Base-by-base conservation (phyloP, 2,329 filamentous ascomycete species). In the Sporothrix curviconia region DNA sequence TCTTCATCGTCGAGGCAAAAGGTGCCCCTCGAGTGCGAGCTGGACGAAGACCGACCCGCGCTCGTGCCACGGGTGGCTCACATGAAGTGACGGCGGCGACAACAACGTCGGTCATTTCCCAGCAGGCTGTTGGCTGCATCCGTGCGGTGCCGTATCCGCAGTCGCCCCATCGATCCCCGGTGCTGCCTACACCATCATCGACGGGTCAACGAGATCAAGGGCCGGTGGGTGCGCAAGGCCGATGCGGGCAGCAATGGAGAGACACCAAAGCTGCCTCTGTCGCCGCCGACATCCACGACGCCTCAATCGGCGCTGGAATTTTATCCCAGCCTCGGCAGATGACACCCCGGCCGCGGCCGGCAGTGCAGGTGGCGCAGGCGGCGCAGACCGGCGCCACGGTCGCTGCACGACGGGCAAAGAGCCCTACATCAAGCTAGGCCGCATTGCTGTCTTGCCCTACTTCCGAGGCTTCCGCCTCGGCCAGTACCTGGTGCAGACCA, bases 11-110 rank as follows among this genome's bases (percentile, higher is more conserved):
- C 7, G 84, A 86, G 65, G n/a, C 84, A 87, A 65, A 64, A 70
- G 0, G 74, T 83, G 14, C 76, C 80, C 0, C 70, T 83, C 1
- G 83, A 87, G 37, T 82, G 84, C 62, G 92, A 97, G 70, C 79
- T 90, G 63, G 92, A 96, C 74, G 74, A 78, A 1, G 90, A 96
- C 68, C n/a, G 92, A 97, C 69, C 64, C 79, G 1, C 81, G 89
- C 36, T 86, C 84, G 64, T 92, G 86, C 73, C 91, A 96, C 71
- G 96, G 90, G 88, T 86, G 96, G 30, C 77, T 86, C n/a, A 96
- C 95, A 71, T 83, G 83, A 50, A 72, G 69, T 3, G 71, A 72
- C 44, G 70, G 71, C 59, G 67, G 69, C 5, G 76, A 78, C 67
- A 64, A 73, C 44, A n/a, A 72, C 43, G 15, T 39, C 37, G 24